Percentiles rank a stretch among this genome's conserved stretches.
Conservation (phyloP, 305 asterid species). For the Rubia peregrina region DNA sequence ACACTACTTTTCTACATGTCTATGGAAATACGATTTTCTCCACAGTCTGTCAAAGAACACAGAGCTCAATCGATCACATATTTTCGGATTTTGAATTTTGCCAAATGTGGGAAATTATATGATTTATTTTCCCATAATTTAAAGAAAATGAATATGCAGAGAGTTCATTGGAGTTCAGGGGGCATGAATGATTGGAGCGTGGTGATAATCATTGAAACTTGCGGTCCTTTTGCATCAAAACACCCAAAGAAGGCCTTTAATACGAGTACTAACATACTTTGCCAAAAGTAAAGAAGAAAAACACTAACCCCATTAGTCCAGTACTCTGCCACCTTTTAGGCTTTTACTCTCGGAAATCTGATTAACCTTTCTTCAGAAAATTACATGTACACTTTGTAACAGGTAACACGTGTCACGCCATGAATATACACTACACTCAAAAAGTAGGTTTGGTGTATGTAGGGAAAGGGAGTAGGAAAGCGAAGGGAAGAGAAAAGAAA, state of each 20-base stretch:
- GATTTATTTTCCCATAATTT: no score
- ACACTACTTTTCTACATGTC: no score
- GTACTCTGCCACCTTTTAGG: neutral
- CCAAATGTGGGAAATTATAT: no score
- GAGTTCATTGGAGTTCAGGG: constrained; percentile 16
- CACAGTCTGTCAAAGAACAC: no score
- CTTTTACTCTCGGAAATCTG: neutral
- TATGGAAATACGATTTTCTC: no score
- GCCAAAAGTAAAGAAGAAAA: constrained; percentile 29
- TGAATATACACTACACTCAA: no score
- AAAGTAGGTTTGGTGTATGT: no score
- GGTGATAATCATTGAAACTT: constrained; percentile 46
- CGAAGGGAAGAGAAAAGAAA: no score
- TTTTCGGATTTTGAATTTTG: no score
- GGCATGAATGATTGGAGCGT: constrained; percentile 44
- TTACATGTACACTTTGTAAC: neutral
- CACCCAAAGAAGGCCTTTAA: constrained; percentile 30
- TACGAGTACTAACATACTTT: constrained; percentile 40
- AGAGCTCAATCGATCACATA: no score
- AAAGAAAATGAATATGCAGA: neutral
- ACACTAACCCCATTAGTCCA: neutral
- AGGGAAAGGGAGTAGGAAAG: no score
- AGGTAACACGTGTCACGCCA: neutral
- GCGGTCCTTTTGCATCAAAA: constrained; percentile 29
- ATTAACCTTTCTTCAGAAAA: neutral